Conservation (phyloP, 139 green algal genomes). For the Chlorella sorokiniana region DNA sequence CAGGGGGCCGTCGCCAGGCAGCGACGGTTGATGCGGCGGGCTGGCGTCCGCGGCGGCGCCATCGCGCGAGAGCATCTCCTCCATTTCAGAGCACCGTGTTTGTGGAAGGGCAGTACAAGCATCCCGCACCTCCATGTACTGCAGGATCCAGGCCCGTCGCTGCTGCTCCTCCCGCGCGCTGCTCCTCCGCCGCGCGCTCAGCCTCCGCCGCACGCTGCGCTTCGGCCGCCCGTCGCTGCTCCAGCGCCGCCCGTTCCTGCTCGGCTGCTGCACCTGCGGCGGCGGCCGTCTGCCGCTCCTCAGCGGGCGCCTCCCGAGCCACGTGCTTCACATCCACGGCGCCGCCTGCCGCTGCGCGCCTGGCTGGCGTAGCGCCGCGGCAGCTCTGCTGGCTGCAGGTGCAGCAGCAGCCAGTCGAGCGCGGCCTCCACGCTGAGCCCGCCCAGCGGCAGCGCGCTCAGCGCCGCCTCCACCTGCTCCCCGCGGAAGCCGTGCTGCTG, state of each 20-base stretch:
- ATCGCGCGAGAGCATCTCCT: too few species aligned
- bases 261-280: conserved; percentile 25
- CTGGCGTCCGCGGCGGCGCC: too few species aligned
- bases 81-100: too few species aligned
- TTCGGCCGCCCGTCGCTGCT: conserved; percentile 15
- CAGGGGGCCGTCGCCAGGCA: too few species aligned
- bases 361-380: conserved; percentile 29
- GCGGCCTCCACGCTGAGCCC: conserved; percentile 25
- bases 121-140: conserved; percentile 64
- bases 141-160: conserved; percentile 72
- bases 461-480: conserved; percentile 7
- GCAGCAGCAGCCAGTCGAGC: conserved; percentile 85
- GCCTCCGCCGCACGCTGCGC: conserved; percentile 2
- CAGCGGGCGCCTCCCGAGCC: background rate
- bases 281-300: conserved; percentile 11
- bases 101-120: too few species aligned
- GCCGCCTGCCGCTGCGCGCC: conserved; percentile 15
- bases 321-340: conserved; percentile 32
- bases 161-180: conserved; percentile 18
- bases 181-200: conserved; percentile 9
- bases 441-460: conserved; percentile 20
- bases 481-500: conserved; percentile 18
- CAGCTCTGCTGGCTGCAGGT: conserved; percentile 67
- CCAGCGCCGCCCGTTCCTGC: conserved; percentile 4
- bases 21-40: background rate